Evolutionary conservation across 2,329 filamentous ascomycete species (phyloP).

Genomic region (Alternaria dauci): DNA sequence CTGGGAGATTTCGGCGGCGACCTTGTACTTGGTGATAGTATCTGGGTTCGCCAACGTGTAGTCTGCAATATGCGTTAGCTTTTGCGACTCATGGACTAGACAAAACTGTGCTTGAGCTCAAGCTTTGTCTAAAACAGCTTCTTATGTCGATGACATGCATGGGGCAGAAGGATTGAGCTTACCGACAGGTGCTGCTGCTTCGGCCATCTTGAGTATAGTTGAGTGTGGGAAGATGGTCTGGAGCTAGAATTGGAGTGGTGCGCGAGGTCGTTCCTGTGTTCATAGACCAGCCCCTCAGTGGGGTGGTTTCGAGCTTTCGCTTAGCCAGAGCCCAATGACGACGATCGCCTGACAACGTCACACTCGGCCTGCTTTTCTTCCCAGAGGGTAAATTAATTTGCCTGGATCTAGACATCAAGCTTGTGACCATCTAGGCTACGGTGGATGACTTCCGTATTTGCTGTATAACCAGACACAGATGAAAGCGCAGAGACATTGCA

Average conservation of each 20-base stretch:
- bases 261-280: conserved; percentile 40
- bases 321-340: conserved; percentile 46
- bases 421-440: conserved; percentile 1
- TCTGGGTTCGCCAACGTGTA: conserved; percentile 91
- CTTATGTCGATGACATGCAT: background rate
- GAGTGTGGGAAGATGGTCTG: conserved; percentile 32
- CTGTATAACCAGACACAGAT: background rate
- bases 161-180: conserved; percentile 19
- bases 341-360: conserved; percentile 21
- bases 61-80: conserved; percentile 63
- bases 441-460: background rate
- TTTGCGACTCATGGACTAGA: conserved; percentile 27
- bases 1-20: conserved; percentile 91
- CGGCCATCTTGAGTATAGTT: conserved; percentile 46
- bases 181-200: conserved; percentile 44
- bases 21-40: conserved; percentile 99
- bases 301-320: conserved; percentile 31
- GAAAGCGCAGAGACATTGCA: background rate
- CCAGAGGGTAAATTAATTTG: background rate
- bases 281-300: conserved; percentile 45
- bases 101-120: conserved; percentile 23
- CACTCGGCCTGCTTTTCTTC: conserved; percentile 11
- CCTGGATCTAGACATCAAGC: conserved; percentile 10
- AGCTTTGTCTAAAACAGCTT: background rate
- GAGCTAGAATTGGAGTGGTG: conserved; percentile 34